phyloP scores from a whole-genome alignment of 495 filamentous ascomycete species.

The Xylaria intraflava region DNA sequence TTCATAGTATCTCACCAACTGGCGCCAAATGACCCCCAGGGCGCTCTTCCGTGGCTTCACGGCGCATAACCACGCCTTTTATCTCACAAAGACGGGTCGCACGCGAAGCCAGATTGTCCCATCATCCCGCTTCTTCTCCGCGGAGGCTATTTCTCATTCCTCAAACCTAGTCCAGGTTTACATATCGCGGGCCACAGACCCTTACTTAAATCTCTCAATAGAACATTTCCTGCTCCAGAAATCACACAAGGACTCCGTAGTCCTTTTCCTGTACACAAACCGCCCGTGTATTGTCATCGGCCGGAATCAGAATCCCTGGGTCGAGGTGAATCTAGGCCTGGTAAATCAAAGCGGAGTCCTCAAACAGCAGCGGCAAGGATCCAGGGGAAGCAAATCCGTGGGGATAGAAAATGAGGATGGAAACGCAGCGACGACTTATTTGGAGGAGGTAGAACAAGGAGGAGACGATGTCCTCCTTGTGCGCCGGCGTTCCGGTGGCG shows the following conservation, averaged over 20 bases:
- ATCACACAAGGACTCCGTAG: constrained; percentile 57
- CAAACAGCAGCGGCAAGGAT: constrained; percentile 1
- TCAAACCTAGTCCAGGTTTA: constrained; percentile 53
- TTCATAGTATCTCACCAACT: not conserved
- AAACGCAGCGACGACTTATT: not conserved
- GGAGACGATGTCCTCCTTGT: constrained; percentile 52
- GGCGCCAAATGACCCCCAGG: constrained; percentile 4
- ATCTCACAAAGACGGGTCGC: not conserved
- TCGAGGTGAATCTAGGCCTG: constrained; percentile 69
- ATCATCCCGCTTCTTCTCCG: constrained; percentile 17
- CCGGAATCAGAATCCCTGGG: constrained; percentile 96
- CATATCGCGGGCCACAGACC: constrained; percentile 63
- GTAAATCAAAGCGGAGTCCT: constrained; percentile 28
- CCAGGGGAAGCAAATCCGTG: not conserved
- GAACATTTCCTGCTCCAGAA: constrained; percentile 82
- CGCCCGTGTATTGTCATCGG: constrained; percentile 81
- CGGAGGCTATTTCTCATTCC: constrained; percentile 17
- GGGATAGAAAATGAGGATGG: not conserved
- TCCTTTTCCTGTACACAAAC: constrained; percentile 87
- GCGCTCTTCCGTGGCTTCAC: constrained; percentile 4
- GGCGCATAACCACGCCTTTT: not conserved
- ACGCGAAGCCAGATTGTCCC: not conserved
- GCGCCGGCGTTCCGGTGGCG: constrained; percentile 78
- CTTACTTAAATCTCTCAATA: constrained; percentile 92
- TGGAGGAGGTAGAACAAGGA: constrained; percentile 20